phyloP scores from a whole-genome alignment of 192 early-diverging fungal genomes.

The Podila horticola region DNA sequence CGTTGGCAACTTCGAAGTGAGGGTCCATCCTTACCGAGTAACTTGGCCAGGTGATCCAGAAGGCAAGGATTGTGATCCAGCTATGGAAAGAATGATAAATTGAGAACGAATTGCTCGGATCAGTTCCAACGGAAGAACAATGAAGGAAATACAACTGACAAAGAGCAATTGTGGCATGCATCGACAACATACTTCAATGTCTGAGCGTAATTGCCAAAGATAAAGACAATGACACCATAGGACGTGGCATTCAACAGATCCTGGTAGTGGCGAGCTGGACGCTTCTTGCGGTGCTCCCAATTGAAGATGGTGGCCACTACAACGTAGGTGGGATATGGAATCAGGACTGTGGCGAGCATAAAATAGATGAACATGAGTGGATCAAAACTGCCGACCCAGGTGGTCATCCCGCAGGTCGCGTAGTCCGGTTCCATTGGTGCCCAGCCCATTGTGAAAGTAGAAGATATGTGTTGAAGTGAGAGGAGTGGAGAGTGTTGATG shows the following conservation, averaged over 20 bases:
- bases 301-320: conserved; percentile 67
- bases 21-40: conserved; percentile 28
- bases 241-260: conserved; percentile 66
- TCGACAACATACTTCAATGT: conserved; percentile 64
- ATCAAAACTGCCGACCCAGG: conserved; percentile 60
- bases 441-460: conserved; percentile 42
- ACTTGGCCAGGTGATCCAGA: conserved; percentile 52
- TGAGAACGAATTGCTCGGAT: background rate
- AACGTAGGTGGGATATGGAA: conserved; percentile 66
- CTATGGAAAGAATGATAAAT: conserved; percentile 1
- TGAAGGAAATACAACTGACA: background rate
- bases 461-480: background rate
- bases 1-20: background rate
- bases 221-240: conserved; percentile 76
- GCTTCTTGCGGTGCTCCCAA: conserved; percentile 75
- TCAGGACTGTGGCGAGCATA: conserved; percentile 61
- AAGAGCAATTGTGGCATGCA: background rate
- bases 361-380: conserved; percentile 62
- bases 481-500: background rate
- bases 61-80: conserved; percentile 47
- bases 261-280: conserved; percentile 71
- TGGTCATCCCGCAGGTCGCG: conserved; percentile 45
- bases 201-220: conserved; percentile 79
- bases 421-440: conserved; percentile 45
- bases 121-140: conserved; percentile 25